phyloP scores from a whole-genome alignment of 2,329 filamentous ascomycete species.

The Tolypocladium album region DNA sequence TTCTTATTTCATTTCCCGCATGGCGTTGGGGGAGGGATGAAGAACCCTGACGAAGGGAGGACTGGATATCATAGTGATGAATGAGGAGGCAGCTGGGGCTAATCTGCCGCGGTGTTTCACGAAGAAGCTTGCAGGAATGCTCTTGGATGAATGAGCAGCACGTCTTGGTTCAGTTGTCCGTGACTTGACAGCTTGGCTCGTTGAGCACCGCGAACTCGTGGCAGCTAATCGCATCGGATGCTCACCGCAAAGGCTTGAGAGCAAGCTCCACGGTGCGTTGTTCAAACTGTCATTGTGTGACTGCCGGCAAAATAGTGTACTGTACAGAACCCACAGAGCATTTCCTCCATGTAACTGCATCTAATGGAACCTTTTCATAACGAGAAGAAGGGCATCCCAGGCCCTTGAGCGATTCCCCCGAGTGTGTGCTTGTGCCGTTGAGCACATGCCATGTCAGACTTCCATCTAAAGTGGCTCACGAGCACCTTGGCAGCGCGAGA shows the following conservation, averaged over 20 bases:
- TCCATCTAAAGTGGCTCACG: neutral
- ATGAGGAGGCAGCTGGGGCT: neutral
- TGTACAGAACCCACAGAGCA: neutral
- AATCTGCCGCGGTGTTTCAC: neutral
- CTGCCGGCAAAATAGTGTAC: neutral
- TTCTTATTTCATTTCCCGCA: neutral
- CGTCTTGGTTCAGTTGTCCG: neutral
- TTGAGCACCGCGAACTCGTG: neutral
- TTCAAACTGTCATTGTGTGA: neutral
- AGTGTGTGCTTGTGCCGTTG: neutral
- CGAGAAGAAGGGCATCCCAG: neutral
- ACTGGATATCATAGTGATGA: neutral
- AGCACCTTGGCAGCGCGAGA: neutral
- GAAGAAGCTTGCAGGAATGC: neutral
- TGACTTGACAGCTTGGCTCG: neutral
- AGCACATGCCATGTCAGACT: neutral
- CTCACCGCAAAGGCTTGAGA: neutral
- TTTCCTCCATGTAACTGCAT: neutral
- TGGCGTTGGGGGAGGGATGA: constrained; percentile 1
- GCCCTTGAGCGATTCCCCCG: neutral
- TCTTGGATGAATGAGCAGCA: neutral
- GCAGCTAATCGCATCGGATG: neutral
- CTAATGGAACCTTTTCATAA: neutral
- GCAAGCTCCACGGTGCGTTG: neutral
- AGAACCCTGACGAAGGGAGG: neutral